Evolutionary conservation across 495 filamentous ascomycete genomes (phyloP).

Genomic region (Neurospora sp.): DNA sequence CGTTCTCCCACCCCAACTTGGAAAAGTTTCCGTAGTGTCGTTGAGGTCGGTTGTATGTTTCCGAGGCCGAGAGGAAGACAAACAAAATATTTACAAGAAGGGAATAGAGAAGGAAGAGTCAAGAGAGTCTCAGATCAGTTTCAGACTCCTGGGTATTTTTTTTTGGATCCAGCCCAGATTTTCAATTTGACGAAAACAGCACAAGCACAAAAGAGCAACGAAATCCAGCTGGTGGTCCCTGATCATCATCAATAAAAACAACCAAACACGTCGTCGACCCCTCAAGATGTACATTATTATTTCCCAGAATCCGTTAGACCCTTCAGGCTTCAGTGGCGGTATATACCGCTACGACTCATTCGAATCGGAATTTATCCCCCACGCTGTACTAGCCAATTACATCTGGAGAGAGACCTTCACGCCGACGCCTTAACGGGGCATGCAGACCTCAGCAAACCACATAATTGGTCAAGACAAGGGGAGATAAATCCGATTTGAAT

Average conservation of each 20-base stretch:
- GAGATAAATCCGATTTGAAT: too few relatives aligned
- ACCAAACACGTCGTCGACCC: background rate
- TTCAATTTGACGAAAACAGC: background rate
- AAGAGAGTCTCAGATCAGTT: background rate
- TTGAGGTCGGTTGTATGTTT: background rate
- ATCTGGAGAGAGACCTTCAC: too few relatives aligned
- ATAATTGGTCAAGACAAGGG: too few relatives aligned
- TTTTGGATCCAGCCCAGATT: background rate
- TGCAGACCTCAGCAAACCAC: too few relatives aligned
- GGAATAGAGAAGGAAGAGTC: background rate
- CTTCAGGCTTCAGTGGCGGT: background rate
- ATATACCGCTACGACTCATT: background rate
- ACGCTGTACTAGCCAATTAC: too few relatives aligned
- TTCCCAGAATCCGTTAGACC: background rate
- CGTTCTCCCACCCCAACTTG: background rate
- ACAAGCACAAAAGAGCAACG: background rate
- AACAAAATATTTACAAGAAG: background rate
- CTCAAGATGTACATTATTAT: background rate
- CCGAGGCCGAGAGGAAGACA: background rate
- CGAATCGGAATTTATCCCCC: too few relatives aligned
- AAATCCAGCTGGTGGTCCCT: background rate
- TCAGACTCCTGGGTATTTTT: background rate
- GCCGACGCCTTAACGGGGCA: too few relatives aligned
- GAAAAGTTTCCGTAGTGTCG: background rate
- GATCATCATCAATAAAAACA: background rate